Conservation (phyloP, 2,329 filamentous ascomycete species). For the Colletotrichum trifolii region DNA sequence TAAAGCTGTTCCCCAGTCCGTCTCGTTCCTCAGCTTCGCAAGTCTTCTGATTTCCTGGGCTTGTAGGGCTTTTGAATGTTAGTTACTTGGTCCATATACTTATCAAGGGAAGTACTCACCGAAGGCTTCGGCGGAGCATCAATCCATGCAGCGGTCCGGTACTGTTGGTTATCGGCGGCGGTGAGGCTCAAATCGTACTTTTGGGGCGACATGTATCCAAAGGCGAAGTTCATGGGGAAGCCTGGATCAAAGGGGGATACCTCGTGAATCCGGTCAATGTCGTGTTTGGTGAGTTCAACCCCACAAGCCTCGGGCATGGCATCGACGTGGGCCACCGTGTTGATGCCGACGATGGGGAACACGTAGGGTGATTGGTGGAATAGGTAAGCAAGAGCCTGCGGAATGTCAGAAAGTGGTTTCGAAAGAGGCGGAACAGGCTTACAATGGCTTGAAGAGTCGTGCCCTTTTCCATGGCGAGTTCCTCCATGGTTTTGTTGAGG, state of each 20-base stretch:
- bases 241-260: slow-evolving; percentile 64
- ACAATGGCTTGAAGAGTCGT: slow-evolving; percentile 16
- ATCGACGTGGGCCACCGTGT: slow-evolving; percentile 70
- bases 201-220: slow-evolving; percentile 2
- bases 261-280: slow-evolving; percentile 66
- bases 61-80: neutral
- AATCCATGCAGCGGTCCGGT: slow-evolving; percentile 11
- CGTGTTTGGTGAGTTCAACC: slow-evolving; percentile 62
- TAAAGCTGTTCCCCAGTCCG: neutral
- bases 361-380: slow-evolving; percentile 69
- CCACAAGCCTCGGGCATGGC: slow-evolving; percentile 68
- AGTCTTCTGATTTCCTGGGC: neutral
- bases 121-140: slow-evolving; percentile 19
- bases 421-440: neutral
- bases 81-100: neutral
- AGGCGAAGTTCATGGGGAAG: slow-evolving; percentile 55
- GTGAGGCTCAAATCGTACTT: slow-evolving; percentile 23
- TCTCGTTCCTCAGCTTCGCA: neutral
- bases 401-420: neutral
- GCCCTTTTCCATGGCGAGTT: slow-evolving; percentile 27
- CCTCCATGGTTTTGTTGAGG: slow-evolving; percentile 26
- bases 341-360: slow-evolving; percentile 70
- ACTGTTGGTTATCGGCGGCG: slow-evolving; percentile 6
- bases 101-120: neutral
- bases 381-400: slow-evolving; percentile 67